Evolutionary conservation across 192 early-diverging fungal genomes (phyloP).

Genomic region (Coemansia sp.): DNA sequence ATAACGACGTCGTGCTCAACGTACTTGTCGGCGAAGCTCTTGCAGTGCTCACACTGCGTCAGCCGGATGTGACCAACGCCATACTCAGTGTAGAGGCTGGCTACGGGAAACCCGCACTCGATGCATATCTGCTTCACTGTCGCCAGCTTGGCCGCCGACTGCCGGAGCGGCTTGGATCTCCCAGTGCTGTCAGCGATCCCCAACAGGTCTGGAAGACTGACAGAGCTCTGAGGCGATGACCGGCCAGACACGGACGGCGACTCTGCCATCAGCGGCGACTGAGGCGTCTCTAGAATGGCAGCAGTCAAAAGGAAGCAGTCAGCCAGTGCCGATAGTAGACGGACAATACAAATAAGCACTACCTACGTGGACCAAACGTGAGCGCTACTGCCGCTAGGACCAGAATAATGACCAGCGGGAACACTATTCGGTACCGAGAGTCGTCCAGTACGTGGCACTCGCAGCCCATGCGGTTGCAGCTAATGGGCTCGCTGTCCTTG

Average conservation of each 20-base stretch:
- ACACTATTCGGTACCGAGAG: slow-evolving; percentile 22
- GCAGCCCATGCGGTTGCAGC: slow-evolving; percentile 54
- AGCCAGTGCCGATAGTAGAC: background rate
- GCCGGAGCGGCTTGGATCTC: background rate
- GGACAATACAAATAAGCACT: background rate
- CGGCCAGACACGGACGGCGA: slow-evolving; percentile 15
- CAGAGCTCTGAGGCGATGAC: slow-evolving; percentile 7
- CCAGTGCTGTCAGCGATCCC: background rate
- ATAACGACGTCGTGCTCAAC: slow-evolving; percentile 85
- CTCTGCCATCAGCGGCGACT: slow-evolving; percentile 43
- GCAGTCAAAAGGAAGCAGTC: background rate
- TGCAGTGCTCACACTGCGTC: slow-evolving; percentile 73
- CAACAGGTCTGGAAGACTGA: background rate
- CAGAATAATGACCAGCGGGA: slow-evolving; percentile 33
- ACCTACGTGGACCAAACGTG: slow-evolving; percentile 46
- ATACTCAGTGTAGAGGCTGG: slow-evolving; percentile 76
- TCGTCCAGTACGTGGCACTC: slow-evolving; percentile 52
- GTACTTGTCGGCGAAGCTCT: slow-evolving; percentile 88
- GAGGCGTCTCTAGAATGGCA: slow-evolving; percentile 29
- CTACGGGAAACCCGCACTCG: slow-evolving; percentile 69
- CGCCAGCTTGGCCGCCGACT: background rate
- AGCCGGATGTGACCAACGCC: slow-evolving; percentile 78
- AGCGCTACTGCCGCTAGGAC: slow-evolving; percentile 32
- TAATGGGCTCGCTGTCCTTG: slow-evolving; percentile 17
- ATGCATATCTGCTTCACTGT: slow-evolving; percentile 57